phyloP scores from a whole-genome alignment of 2,329 filamentous ascomycete species.

The Phialocephala subalpina region DNA sequence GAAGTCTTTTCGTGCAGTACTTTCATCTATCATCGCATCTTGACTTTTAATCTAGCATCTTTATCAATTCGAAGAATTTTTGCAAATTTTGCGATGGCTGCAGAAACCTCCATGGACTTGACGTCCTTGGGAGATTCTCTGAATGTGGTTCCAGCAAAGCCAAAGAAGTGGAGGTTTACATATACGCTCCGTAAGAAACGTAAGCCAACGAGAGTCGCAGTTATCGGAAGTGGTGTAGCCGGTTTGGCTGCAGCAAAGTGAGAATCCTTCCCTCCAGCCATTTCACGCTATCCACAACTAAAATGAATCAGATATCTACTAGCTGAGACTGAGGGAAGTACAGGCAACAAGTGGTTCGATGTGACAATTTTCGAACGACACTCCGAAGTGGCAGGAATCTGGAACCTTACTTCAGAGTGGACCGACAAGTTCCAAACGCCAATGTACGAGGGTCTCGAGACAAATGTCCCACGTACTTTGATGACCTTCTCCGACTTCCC shows the following conservation, averaged over 20 bases:
- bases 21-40: too few relatives aligned
- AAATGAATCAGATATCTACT: slow-evolving; percentile 2
- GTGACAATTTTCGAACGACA: slow-evolving; percentile 11
- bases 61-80: not conserved
- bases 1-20: too few relatives aligned
- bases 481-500: not conserved
- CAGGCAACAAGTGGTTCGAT: not conserved
- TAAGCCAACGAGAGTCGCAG: not conserved
- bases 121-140: not conserved
- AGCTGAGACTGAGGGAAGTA: not conserved
- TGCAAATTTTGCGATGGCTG: not conserved
- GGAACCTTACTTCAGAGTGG: slow-evolving; percentile 4
- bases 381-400: slow-evolving; percentile 6
- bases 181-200: not conserved
- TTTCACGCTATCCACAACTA: not conserved
- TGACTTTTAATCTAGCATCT: not conserved
- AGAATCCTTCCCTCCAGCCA: not conserved
- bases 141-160: not conserved
- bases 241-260: not conserved
- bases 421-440: slow-evolving; percentile 7
- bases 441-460: slow-evolving; percentile 8
- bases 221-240: not conserved
- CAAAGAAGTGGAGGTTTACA: not conserved
- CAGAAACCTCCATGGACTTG: not conserved
- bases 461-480: slow-evolving; percentile 8